Percentiles rank a stretch among this genome's conserved stretches.
Conservation (phyloP, 2,329 filamentous ascomycete species). For the Verticillium isaacii region DNA sequence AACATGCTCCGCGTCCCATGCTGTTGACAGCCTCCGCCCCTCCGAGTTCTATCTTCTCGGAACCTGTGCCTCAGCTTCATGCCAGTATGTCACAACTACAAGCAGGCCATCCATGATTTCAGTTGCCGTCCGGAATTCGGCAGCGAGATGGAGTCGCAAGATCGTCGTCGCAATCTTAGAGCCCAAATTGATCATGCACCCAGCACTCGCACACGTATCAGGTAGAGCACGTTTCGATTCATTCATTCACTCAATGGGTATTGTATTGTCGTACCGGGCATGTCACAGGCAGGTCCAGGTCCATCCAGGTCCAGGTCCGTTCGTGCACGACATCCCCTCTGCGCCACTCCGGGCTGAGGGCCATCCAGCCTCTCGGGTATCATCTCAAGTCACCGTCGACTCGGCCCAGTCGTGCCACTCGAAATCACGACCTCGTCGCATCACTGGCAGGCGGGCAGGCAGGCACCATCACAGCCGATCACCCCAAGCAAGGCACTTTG, state of each 20-base stretch:
- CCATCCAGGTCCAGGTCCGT: not conserved
- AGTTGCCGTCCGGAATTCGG: not conserved
- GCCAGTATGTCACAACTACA: too few species aligned
- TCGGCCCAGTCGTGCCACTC: not conserved
- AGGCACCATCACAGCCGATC: not conserved
- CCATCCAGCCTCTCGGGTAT: not conserved
- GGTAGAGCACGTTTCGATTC: not conserved
- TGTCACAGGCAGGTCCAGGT: not conserved
- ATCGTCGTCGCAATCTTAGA: not conserved
- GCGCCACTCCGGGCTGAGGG: not conserved
- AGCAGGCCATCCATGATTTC: too few species aligned
- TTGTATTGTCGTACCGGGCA: not conserved
- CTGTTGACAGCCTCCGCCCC: too few species aligned
- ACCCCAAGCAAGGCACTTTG: not conserved
- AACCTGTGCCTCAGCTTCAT: too few species aligned
- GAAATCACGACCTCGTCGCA: not conserved
- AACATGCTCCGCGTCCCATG: too few species aligned
- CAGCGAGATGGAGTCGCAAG: not conserved
- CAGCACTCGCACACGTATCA: not conserved
- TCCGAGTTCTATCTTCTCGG: too few species aligned
- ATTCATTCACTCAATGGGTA: not conserved
- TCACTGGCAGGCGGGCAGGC: not conserved
- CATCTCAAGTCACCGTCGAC: not conserved
- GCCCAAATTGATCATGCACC: not conserved
- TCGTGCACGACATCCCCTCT: not conserved